Percentiles rank a stretch among this genome's conserved stretches.
phyloP scores from a whole-genome alignment of 352 stramenopile genomes.

The Pythium guiyangense region DNA sequence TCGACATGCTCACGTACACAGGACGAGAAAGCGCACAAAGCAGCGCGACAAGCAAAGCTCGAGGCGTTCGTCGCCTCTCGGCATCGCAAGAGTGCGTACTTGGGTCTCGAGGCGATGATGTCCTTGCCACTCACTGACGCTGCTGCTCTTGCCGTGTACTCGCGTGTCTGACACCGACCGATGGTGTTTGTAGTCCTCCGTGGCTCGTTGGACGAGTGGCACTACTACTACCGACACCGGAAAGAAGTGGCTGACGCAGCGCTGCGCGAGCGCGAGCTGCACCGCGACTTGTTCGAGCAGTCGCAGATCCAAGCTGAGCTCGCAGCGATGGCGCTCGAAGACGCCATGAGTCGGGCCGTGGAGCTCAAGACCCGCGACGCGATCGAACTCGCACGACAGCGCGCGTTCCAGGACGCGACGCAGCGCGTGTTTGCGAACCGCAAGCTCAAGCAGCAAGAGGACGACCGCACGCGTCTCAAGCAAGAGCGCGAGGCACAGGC shows the following conservation, averaged over 20 bases:
- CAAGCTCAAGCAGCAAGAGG: slow-evolving; percentile 49
- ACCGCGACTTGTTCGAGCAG: slow-evolving; percentile 27
- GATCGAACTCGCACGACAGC: slow-evolving; percentile 24
- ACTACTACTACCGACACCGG: slow-evolving; percentile 33
- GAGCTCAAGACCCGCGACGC: slow-evolving; percentile 18
- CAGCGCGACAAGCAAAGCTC: slow-evolving; percentile 18
- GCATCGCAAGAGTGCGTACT: slow-evolving; percentile 29
- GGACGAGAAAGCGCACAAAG: slow-evolving; percentile 24
- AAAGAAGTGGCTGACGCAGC: slow-evolving; percentile 38
- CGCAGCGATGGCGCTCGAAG: slow-evolving; percentile 39
- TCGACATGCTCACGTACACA: slow-evolving; percentile 1
- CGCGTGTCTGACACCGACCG: not conserved
- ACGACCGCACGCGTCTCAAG: slow-evolving; percentile 44
- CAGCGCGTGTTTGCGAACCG: slow-evolving; percentile 33
- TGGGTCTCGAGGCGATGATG: not conserved
- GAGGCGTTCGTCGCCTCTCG: slow-evolving; percentile 26
- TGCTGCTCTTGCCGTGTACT: not conserved
- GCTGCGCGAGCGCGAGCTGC: slow-evolving; percentile 32
- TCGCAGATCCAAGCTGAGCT: slow-evolving; percentile 24
- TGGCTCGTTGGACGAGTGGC: slow-evolving; percentile 27
- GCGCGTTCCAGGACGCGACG: slow-evolving; percentile 42
- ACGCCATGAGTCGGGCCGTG: slow-evolving; percentile 29
- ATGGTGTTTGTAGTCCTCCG: slow-evolving; percentile 17
- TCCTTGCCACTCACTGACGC: not conserved
- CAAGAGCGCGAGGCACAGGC: slow-evolving; percentile 16